A percentile compares a stretch with the other conserved stretches of the same genome.
These are phyloP conservation scores for Candida nitratophila DNA, from an alignment of 805 yeast genomes.

Conservation along the genomic window DNA sequence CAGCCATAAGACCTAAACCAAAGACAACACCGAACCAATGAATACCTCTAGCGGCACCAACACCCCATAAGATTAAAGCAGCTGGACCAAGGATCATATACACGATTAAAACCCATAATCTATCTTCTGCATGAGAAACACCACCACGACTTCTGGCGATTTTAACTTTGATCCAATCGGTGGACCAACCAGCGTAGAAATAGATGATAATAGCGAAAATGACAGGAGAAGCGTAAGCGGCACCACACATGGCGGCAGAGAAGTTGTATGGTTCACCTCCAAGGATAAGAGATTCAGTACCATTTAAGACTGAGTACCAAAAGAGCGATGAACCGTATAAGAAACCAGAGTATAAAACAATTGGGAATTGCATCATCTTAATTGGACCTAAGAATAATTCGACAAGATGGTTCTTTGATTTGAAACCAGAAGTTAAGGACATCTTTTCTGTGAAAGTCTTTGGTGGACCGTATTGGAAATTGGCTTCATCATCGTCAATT, in stretches of 20 bases:
- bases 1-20: slow-evolving; percentile 53
- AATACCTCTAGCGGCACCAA: slow-evolving; percentile 48
- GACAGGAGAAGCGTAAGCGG: slow-evolving; percentile 47
- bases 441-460: slow-evolving; percentile 37
- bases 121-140: slow-evolving; percentile 47
- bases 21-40: slow-evolving; percentile 51
- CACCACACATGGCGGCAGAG: slow-evolving; percentile 38
- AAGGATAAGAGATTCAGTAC: slow-evolving; percentile 37
- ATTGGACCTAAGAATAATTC: slow-evolving; percentile 30
- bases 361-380: slow-evolving; percentile 39
- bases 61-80: slow-evolving; percentile 55
- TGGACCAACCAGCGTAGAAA: slow-evolving; percentile 40
- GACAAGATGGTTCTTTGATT: slow-evolving; percentile 20
- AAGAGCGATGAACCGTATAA: slow-evolving; percentile 41
- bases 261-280: slow-evolving; percentile 46
- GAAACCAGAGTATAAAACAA: slow-evolving; percentile 55
- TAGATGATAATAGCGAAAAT: slow-evolving; percentile 38
- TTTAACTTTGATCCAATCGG: slow-evolving; percentile 43
- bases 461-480: slow-evolving; percentile 17
- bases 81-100: slow-evolving; percentile 45
- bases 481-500: slow-evolving; percentile 15
- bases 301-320: slow-evolving; percentile 44
- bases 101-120: slow-evolving; percentile 43
- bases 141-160: slow-evolving; percentile 46
- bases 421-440: slow-evolving; percentile 32